Conservation (phyloP, 2,329 filamentous ascomycete genomes). For the Nectriaceae sp. region DNA sequence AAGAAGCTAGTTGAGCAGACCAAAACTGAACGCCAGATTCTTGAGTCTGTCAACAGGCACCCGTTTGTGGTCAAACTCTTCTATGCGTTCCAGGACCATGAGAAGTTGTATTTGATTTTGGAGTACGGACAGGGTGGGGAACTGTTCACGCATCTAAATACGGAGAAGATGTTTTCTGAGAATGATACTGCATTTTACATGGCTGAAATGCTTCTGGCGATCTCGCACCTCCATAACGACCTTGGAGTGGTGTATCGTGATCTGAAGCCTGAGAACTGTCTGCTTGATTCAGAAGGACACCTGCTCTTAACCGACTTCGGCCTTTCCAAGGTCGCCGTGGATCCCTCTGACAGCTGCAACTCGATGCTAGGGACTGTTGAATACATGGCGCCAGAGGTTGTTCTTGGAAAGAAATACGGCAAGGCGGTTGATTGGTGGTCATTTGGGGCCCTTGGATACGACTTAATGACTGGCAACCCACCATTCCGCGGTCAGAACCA, state of each 20-base stretch:
- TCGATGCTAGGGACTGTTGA: constrained; percentile 94
- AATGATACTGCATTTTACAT: constrained; percentile 93
- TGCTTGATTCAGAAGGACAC: constrained; percentile 88
- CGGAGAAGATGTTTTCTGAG: constrained; percentile 94
- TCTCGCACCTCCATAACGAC: constrained; percentile 89
- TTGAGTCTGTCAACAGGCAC: constrained; percentile 94
- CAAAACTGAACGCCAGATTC: constrained; percentile 91
- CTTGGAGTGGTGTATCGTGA: constrained; percentile 96
- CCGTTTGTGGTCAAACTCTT: constrained; percentile 98
- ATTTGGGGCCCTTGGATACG: constrained; percentile 87
- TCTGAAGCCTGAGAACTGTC: constrained; percentile 96
- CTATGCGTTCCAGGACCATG: constrained; percentile 97
- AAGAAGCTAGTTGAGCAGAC: constrained; percentile 97
- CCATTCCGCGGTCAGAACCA: constrained; percentile 91
- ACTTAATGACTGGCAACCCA: constrained; percentile 88
- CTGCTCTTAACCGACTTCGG: constrained; percentile 96
- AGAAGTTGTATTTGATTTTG: constrained; percentile 95
- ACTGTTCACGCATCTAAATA: constrained; percentile 90
- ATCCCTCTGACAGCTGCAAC: constrained; percentile 68
- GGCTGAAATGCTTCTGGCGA: constrained; percentile 93
- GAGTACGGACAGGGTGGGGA: constrained; percentile 98
- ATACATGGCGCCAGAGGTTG: constrained; percentile 98
- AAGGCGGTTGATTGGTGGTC: constrained; percentile 99
- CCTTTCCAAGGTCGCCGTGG: constrained; percentile 88
- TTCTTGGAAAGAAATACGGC: constrained; percentile 82